Base-by-base conservation (phyloP, 306 rosid species). In the Prunus mongolica region DNA sequence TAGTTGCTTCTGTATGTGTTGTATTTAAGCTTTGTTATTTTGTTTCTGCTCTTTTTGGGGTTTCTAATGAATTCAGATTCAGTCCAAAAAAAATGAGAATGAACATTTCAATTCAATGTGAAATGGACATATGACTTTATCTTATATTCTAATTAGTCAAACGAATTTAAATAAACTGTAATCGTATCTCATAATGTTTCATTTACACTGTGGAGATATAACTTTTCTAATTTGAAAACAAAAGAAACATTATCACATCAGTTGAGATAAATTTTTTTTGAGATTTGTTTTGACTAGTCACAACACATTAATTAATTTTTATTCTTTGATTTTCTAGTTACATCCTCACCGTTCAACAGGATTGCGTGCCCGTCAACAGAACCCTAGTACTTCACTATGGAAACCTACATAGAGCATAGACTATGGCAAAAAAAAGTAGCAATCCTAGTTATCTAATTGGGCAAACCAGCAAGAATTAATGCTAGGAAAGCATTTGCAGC, bases 31-130 rank as follows among this genome's bases (percentile, higher is more conserved):
- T 34, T 34, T 34, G 41, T 34, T 34, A 0, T 34, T 34, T 34
- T 34, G 41, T 34, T 34, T 34, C 41, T 34, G 41, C 41, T 6
- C 41, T 8, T 34, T 34, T 6, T 34, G 41, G 41, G 41, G 41
- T 34, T 1, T 34, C 41, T 34, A 34, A 6, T 6, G 41, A 34
- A 34, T 1, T 34, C 41, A 34, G 41, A 34, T 34, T 34, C 41
- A 34, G 41, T 34, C 8, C 41, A 34, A 34, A 30, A 0, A 5
- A 6, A 65, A 44, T 41, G 51, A 41, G 30, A 73, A 69, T 25
- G 55, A 19, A 50, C 70, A 32, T 1, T 32, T 32, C 75, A 67
- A 47, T 73, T n/a, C 19, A 66, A 64, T 76, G 69, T 72, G 80
- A 81, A 76, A 71, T 52, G 20, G 58, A 65, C 69, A 64, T 70